Base-by-base conservation (phyloP, 2,329 filamentous ascomycete species). In the Raffaelea albimanens region DNA sequence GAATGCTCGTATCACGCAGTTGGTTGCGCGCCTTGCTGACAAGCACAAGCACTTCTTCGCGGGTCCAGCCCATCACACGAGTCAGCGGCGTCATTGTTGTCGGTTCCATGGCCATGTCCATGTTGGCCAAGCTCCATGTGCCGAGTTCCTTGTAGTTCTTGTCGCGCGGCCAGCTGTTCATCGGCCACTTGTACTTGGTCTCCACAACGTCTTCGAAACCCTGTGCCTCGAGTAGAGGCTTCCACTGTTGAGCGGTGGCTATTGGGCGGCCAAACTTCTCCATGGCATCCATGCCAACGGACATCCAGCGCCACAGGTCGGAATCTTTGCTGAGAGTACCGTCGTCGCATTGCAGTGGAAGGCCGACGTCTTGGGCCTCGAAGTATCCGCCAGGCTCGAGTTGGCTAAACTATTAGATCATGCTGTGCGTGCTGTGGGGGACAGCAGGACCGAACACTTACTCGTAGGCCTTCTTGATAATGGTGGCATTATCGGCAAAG, bases 161-260 rank as follows among this genome's bases (percentile, higher is more conserved):
- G 38, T 58, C 58, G 20, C 52, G 51, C 4, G 59, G 53, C 58
- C 60, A 62, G 10, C 48, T 50, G 21, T 57, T 58, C 16, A 54
- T 54, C 2, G 58, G 58, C 33, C 57, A 54, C 40, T 55, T 52
- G 43, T 45, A 18, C 34, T 38, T 8, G 8, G 9, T 8, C 14
- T 10, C 34, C 9, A 7, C n/a, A 13, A 58, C 51, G 25, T 61
- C 53, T 3, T 50, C 50, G 44, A 57, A 59, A 10, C 58, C 58
- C 4, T 52, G 48, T 20, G 54, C 52, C 14, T 47, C 40, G 40
- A 62, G 45, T 39, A 53, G 47, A 23, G 43, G 40, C 39, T 56
- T 52, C 36, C 50, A 55, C 44, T 43, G 11, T 29, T 39, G 25
- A 3, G 48, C 36, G 19, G 40, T 10, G 22, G 31, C 41, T 3